Evolutionary conservation across 495 filamentous ascomycete species (phyloP).

Genomic region (Penicillium maclennaniae): DNA sequence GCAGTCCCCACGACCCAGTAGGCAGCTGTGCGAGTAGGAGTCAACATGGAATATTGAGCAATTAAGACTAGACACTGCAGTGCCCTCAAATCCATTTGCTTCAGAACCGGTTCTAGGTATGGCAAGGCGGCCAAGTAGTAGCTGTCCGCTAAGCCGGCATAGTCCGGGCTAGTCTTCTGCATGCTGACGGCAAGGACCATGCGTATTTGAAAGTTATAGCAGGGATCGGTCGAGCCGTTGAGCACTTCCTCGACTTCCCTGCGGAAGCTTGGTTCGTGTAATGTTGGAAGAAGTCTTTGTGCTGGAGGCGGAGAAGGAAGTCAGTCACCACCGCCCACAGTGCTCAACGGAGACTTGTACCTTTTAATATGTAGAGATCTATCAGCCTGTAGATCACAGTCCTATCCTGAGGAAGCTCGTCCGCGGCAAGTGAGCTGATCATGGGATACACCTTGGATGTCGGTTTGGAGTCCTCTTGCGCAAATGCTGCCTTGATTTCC

Average conservation of each 20-base stretch:
- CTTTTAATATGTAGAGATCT: constrained; percentile 75
- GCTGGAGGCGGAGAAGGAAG: constrained; percentile 45
- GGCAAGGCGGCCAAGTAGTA: constrained; percentile 86
- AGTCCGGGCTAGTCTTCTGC: constrained; percentile 77
- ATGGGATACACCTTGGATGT: constrained; percentile 72
- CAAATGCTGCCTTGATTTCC: constrained; percentile 54
- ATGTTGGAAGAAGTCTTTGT: constrained; percentile 76
- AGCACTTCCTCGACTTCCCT: constrained; percentile 77
- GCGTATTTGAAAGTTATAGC: constrained; percentile 78
- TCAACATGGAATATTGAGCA: constrained; percentile 86
- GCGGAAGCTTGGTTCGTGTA: constrained; percentile 80
- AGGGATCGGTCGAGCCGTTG: constrained; percentile 66
- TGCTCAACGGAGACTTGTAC: constrained; percentile 41
- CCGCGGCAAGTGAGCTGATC: constrained; percentile 69
- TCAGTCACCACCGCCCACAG: not conserved
- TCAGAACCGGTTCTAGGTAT: constrained; percentile 71
- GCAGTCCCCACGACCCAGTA: constrained; percentile 90
- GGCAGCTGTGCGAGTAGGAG: constrained; percentile 81
- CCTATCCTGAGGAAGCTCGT: constrained; percentile 57
- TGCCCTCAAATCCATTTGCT: constrained; percentile 76
- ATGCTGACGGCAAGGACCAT: constrained; percentile 91
- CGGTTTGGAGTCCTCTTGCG: constrained; percentile 54
- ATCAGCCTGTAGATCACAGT: constrained; percentile 68
- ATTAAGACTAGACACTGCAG: constrained; percentile 88
- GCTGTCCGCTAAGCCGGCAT: constrained; percentile 81